Evolutionary conservation across 768 basidiomycete genomes (phyloP).

Genomic region (Suillus ampliporus): DNA sequence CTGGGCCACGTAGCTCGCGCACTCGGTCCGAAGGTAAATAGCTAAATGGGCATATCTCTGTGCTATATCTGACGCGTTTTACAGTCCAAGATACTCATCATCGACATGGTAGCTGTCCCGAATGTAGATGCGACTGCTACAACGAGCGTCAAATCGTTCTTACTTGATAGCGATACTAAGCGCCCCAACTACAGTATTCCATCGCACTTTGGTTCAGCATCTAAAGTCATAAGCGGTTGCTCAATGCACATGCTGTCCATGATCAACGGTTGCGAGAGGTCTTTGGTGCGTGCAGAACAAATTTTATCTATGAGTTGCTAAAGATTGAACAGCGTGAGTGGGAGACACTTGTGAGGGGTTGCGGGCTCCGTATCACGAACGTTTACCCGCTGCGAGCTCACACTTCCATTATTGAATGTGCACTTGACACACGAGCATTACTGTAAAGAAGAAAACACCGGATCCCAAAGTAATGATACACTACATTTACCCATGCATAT

Average conservation of each 20-base stretch:
- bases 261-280: conserved; percentile 7
- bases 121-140: neutral
- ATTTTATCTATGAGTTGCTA: neutral
- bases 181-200: conserved; percentile 1
- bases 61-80: neutral
- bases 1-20: neutral
- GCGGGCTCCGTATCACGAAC: conserved; percentile 8
- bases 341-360: conserved; percentile 1
- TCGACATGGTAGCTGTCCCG: conserved; percentile 9
- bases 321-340: conserved; percentile 5
- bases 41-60: neutral
- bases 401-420: conserved; percentile 12
- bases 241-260: conserved; percentile 9
- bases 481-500: too few relatives aligned
- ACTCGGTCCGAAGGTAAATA: conserved; percentile 3
- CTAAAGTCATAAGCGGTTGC: neutral
- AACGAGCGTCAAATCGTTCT: neutral
- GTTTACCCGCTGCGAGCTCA: conserved; percentile 9
- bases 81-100: conserved; percentile 9
- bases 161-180: neutral
- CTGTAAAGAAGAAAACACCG: too few relatives aligned
- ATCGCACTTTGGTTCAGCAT: conserved; percentile 10
- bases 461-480: too few relatives aligned
- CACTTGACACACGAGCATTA: conserved; percentile 1
- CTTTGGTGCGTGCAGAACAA: conserved; percentile 4